Evolutionary conservation across 148 eudicot species (phyloP).

Genomic region (Cornus suecica): DNA sequence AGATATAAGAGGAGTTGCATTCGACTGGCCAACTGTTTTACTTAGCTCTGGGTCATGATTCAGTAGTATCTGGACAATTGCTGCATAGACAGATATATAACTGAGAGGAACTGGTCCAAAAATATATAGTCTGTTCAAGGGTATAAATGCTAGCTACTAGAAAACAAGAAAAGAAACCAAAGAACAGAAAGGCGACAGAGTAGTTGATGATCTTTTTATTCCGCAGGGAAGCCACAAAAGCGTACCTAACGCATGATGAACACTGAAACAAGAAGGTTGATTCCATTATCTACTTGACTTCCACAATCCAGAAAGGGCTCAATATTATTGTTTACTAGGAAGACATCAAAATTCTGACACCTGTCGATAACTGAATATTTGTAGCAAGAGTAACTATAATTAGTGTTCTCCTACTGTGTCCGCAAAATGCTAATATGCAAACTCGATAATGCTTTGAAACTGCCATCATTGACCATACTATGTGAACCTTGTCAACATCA

Average conservation of each 20-base stretch:
- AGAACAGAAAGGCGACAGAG: neutral
- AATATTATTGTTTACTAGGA: neutral
- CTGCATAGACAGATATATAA: conserved; percentile 27
- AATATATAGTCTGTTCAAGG: neutral
- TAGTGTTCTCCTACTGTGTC: neutral
- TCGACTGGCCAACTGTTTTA: conserved; percentile 58
- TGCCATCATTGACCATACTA: neutral
- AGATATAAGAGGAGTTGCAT: conserved; percentile 68
- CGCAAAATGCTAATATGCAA: neutral
- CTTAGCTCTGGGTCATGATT: conserved; percentile 54
- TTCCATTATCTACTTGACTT: neutral
- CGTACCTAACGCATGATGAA: neutral
- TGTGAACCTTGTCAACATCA: neutral
- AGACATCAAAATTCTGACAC: neutral
- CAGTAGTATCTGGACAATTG: conserved; percentile 59
- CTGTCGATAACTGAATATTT: neutral
- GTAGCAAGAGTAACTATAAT: neutral
- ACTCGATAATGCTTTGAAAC: neutral
- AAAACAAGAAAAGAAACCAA: neutral
- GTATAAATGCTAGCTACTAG: neutral
- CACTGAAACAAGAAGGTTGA: neutral
- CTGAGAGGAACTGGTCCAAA: neutral
- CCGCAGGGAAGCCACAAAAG: neutral
- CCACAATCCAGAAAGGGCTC: too few species aligned
- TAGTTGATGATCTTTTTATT: conserved; percentile 6